Percentiles rank a stretch among this genome's conserved stretches.
phyloP scores from a whole-genome alignment of 2,329 filamentous ascomycete species.

The Fusarium sp. region DNA sequence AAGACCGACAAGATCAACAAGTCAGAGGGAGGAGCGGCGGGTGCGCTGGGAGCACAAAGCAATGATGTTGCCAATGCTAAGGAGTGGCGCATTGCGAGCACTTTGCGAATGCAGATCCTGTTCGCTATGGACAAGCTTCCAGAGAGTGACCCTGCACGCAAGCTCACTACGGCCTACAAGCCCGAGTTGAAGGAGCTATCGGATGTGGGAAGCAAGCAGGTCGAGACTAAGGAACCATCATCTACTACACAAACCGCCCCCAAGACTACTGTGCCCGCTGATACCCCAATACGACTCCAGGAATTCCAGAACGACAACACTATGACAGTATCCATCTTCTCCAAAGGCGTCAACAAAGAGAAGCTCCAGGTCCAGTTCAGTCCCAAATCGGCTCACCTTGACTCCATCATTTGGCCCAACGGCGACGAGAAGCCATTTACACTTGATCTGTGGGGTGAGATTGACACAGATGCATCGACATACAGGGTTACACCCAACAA shows the following conservation, averaged over 20 bases:
- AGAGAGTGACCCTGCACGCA: conserved; percentile 56
- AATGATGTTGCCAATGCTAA: conserved; percentile 20
- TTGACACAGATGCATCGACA: conserved; percentile 69
- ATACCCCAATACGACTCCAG: conserved; percentile 43
- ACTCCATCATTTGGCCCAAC: conserved; percentile 47
- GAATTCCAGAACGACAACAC: conserved; percentile 49
- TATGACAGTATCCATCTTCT: conserved; percentile 54
- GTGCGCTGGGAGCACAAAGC: background rate
- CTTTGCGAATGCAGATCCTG: conserved; percentile 60
- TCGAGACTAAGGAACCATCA: background rate
- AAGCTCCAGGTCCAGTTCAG: conserved; percentile 51
- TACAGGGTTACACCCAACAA: conserved; percentile 78
- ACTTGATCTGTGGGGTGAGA: conserved; percentile 70
- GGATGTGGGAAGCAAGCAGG: conserved; percentile 10
- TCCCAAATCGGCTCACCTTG: conserved; percentile 40
- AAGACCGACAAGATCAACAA: conserved; percentile 46
- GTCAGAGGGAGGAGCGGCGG: background rate
- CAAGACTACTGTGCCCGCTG: conserved; percentile 34
- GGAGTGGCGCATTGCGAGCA: conserved; percentile 54
- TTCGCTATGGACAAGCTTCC: conserved; percentile 55
- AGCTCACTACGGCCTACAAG: conserved; percentile 50
- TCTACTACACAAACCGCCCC: background rate
- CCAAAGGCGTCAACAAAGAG: conserved; percentile 54
- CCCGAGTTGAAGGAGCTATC: conserved; percentile 47
- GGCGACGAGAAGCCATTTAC: conserved; percentile 71